Evolutionary conservation across 208 protist genomes (phyloP).

Genomic region (Leishmania braziliensis): DNA sequence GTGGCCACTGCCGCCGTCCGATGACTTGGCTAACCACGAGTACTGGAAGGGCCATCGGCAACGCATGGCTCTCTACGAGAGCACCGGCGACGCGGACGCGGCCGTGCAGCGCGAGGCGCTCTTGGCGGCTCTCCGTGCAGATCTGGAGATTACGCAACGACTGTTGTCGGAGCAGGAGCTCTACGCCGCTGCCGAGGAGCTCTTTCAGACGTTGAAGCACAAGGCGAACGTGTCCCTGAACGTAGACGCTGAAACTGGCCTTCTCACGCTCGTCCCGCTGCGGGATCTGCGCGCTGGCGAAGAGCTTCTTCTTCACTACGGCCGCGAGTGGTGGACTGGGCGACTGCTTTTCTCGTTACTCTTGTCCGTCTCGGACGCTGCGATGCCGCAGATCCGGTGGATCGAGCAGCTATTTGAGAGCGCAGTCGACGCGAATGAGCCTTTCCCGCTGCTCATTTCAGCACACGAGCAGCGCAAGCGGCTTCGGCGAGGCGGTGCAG

Average conservation of each 20-base stretch:
- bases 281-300: slow-evolving; percentile 64
- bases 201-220: slow-evolving; percentile 55
- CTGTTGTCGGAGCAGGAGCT: slow-evolving; percentile 30
- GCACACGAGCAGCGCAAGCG: slow-evolving; percentile 24
- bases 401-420: slow-evolving; percentile 67
- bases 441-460: slow-evolving; percentile 59
- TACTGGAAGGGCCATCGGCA: slow-evolving; percentile 70
- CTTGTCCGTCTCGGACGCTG: slow-evolving; percentile 44
- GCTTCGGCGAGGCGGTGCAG: not conserved
- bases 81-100: slow-evolving; percentile 36
- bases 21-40: slow-evolving; percentile 57
- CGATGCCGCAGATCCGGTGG: slow-evolving; percentile 63
- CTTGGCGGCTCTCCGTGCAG: slow-evolving; percentile 17
- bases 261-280: slow-evolving; percentile 70
- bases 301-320: slow-evolving; percentile 86
- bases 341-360: slow-evolving; percentile 68
- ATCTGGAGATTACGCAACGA: slow-evolving; percentile 6
- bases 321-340: slow-evolving; percentile 87
- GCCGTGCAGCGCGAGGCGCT: slow-evolving; percentile 22
- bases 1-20: slow-evolving; percentile 64
- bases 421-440: slow-evolving; percentile 44
- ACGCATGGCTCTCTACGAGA: slow-evolving; percentile 78
- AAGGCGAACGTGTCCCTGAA: slow-evolving; percentile 72
- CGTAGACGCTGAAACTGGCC: slow-evolving; percentile 49
- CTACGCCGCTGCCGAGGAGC: slow-evolving; percentile 27